Conservation (phyloP, 257 asterid species). For the Solanum dulcamara region DNA sequence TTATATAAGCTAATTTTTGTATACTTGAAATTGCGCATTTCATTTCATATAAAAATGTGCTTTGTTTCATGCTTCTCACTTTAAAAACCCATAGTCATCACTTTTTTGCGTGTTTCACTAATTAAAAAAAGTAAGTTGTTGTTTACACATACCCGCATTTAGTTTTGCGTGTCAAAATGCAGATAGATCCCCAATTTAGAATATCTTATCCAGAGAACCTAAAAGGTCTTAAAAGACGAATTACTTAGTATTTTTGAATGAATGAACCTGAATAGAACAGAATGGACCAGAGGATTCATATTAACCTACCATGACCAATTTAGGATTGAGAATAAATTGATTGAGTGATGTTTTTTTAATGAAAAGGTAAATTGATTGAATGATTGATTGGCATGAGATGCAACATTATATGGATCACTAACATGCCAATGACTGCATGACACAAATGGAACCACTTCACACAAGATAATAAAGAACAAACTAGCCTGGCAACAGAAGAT, state of each 20-base stretch:
- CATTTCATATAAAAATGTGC: neutral
- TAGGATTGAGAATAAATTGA: neutral
- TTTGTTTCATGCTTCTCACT: neutral
- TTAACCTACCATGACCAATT: neutral
- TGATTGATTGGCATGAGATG: neutral
- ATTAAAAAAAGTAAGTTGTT: neutral
- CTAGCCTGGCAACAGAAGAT: conserved; percentile 1
- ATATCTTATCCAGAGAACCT: neutral
- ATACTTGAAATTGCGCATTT: neutral
- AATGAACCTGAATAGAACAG: neutral
- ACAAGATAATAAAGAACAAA: neutral
- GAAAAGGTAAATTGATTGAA: neutral
- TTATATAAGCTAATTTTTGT: neutral
- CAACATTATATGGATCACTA: neutral
- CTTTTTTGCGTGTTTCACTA: neutral
- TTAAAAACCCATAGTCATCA: neutral
- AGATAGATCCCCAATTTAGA: neutral
- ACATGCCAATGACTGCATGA: neutral
- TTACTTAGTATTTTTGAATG: neutral
- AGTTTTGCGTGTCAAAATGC: neutral
- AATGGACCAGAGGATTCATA: neutral
- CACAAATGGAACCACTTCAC: neutral
- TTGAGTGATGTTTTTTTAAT: neutral
- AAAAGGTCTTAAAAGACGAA: neutral
- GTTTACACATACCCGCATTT: neutral